Conservation (phyloP, 2,329 filamentous ascomycete genomes). For the Calonectria montana region DNA sequence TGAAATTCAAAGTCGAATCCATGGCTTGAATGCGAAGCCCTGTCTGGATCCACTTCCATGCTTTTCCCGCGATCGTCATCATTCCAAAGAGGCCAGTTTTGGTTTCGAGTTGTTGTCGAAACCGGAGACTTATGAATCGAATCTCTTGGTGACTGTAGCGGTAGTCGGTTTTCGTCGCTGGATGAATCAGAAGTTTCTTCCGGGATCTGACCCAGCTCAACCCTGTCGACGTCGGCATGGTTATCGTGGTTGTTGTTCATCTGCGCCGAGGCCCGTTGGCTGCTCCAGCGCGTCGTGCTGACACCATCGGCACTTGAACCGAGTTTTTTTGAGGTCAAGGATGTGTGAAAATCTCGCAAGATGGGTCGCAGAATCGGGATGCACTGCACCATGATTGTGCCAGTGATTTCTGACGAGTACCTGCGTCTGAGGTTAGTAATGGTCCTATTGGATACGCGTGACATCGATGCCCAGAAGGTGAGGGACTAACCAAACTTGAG, state of each 20-base stretch:
- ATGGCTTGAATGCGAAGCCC: conserved; percentile 30
- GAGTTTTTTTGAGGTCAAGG: conserved; percentile 37
- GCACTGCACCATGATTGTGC: conserved; percentile 66
- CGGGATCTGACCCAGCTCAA: conserved; percentile 36
- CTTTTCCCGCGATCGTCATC: conserved; percentile 28
- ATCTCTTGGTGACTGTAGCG: not conserved
- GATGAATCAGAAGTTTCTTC: conserved; percentile 27
- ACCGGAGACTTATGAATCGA: conserved; percentile 16
- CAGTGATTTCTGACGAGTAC: conserved; percentile 63
- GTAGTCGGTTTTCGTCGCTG: not conserved
- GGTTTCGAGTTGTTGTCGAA: not conserved
- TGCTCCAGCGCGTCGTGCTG: conserved; percentile 35
- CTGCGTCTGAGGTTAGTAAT: conserved; percentile 21
- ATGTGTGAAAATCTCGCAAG: conserved; percentile 45
- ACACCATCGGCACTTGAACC: conserved; percentile 30
- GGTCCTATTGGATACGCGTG: not conserved
- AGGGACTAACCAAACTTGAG: conserved; percentile 38
- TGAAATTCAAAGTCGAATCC: conserved; percentile 37
- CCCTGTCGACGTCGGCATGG: conserved; percentile 16
- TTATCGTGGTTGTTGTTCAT: conserved; percentile 15
- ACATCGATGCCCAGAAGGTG: not conserved
- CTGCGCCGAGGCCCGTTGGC: conserved; percentile 32
- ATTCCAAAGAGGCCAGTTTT: conserved; percentile 34
- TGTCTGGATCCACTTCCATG: conserved; percentile 26
- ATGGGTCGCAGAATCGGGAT: conserved; percentile 63